phyloP scores from a whole-genome alignment of 2,329 filamentous ascomycete genomes.

The Salinomyces thailandicus region DNA sequence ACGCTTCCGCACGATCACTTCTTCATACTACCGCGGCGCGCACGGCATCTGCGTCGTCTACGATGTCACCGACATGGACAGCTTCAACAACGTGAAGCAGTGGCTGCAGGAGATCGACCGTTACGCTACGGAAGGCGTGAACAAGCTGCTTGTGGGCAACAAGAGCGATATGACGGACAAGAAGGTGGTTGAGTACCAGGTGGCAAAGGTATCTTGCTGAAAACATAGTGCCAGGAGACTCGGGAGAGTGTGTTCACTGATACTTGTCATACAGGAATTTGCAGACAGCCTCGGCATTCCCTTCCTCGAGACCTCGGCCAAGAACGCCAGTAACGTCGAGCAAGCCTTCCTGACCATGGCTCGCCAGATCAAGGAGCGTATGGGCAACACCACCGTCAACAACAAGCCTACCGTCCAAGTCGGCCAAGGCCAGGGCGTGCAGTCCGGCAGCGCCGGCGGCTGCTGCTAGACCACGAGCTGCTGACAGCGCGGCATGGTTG shows the following conservation, averaged over 20 bases:
- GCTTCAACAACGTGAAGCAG: conserved; percentile 99
- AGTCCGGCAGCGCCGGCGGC: conserved; percentile 70
- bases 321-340: conserved; percentile 99
- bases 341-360: conserved; percentile 99
- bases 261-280: conserved; percentile 65
- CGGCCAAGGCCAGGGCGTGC: conserved; percentile 85
- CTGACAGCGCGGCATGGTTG: not conserved
- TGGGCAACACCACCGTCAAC: conserved; percentile 95
- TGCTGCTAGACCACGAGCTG: conserved; percentile 64
- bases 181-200: conserved; percentile 99
- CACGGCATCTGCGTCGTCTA: conserved; percentile 99
- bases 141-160: conserved; percentile 98
- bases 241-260: too few species aligned
- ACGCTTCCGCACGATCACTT: conserved; percentile 98
- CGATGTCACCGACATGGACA: conserved; percentile 99
- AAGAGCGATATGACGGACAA: conserved; percentile 99
- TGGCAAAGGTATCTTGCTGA: conserved; percentile 79
- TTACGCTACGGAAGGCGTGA: conserved; percentile 97
- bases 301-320: conserved; percentile 98
- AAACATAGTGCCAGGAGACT: too few species aligned
- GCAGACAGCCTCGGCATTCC: conserved; percentile 97
- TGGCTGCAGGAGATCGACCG: conserved; percentile 99
- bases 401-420: conserved; percentile 98
- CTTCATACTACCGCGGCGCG: conserved; percentile 97
- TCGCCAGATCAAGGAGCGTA: conserved; percentile 98